Evolutionary conservation across 2,329 filamentous ascomycete species (phyloP), one percentile per base, ranked within the genome.

Genomic region (Fusarium dimerum): DNA sequence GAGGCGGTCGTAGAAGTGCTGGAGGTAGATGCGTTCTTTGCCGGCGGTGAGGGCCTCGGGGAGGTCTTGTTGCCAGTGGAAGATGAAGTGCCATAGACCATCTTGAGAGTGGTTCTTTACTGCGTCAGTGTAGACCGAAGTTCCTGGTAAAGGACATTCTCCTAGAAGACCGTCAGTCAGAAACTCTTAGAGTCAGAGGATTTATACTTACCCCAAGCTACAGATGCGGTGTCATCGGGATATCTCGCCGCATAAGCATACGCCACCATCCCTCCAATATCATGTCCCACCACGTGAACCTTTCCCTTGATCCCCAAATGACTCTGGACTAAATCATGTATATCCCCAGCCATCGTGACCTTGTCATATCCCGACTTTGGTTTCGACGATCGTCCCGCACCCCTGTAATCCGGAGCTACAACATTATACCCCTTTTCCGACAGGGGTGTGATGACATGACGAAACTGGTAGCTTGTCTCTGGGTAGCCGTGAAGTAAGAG

Each of bases 251-350:
- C 30, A 30, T 53, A 59, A 3, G 50, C 26, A 29, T 54, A 54
- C 9, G 48, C 52, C 43, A 59, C 48, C 56, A 56, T 59, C 8
- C 56, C 56, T 1, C 56, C 42, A 13, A 53, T 47, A 1, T 56
- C 56, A 46, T 59, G 56, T 3, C 52, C 48, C 5, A 46, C 48
- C 1, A 44, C 38, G n/a, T 50, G 56, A 2, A 50, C 52, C 2
- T 48, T 39, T 1, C 52, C 34, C 10, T 50, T 29, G 29, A 55
- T 55, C 15, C 18, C 45, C 16, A 59, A 44, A 2, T 50, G 34
- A 5, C 43, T 44, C 32, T 12, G 5, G 2, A 58, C 48, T 1
- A 50, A 41, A 2, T 40, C 30, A 12, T 42, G 2, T 12, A 57
- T 53, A 40, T 56, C 55, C 2, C 30, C 26, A 32, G 53, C 55